Evolutionary conservation across 495 filamentous ascomycete genomes (phyloP).

Genomic region (Xylaria sp.): DNA sequence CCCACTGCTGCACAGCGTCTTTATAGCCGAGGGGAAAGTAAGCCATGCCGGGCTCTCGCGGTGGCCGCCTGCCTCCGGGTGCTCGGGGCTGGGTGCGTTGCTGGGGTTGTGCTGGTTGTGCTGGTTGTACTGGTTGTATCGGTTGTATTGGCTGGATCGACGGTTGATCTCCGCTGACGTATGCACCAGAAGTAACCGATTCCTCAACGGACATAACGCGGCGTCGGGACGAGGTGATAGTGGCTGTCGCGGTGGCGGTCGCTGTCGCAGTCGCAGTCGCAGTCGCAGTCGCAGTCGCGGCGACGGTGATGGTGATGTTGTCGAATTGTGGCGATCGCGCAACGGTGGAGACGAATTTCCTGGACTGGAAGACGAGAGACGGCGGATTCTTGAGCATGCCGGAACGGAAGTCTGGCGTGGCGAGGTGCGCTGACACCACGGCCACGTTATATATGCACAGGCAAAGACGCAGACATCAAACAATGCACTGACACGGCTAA

Average conservation of each 20-base stretch:
- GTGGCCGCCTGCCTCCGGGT: constrained; percentile 23
- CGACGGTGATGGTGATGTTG: background rate
- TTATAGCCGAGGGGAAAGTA: constrained; percentile 90
- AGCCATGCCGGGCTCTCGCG: constrained; percentile 34
- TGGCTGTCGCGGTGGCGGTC: background rate
- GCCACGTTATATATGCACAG: constrained; percentile 26
- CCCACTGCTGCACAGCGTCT: constrained; percentile 92
- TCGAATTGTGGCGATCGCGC: constrained; percentile 35
- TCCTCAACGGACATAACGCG: constrained; percentile 26
- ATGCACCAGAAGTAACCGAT: constrained; percentile 23
- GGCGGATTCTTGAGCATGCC: constrained; percentile 44
- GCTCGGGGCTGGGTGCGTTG: constrained; percentile 27
- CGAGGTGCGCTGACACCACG: constrained; percentile 32
- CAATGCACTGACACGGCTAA: too few relatives aligned
- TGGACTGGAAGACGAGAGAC: constrained; percentile 36
- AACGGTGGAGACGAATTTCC: constrained; percentile 40
- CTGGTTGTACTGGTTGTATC: constrained; percentile 26
- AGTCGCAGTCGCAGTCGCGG: background rate
- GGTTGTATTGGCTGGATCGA: too few relatives aligned
- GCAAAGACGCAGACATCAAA: constrained; percentile 20
- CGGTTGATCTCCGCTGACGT: constrained; percentile 26
- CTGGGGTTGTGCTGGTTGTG: constrained; percentile 26
- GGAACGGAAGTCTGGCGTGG: constrained; percentile 30
- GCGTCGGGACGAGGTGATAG: constrained; percentile 23
- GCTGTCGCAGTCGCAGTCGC: background rate